Conservation (phyloP, 73 alveolate genomes). For the Uronychia binucleata region DNA sequence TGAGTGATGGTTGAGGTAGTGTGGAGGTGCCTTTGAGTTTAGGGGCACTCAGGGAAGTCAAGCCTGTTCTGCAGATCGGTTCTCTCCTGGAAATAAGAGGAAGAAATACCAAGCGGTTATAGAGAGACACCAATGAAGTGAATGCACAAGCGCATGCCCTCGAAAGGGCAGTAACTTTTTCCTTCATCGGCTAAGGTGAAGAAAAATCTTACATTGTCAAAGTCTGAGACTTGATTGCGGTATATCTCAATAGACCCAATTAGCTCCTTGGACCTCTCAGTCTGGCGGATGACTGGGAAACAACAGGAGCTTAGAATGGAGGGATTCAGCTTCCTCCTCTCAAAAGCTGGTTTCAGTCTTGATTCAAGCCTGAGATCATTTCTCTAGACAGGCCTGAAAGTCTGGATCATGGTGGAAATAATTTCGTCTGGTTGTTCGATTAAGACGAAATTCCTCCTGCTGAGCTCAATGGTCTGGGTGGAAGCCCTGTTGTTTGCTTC, state of each 20-base stretch:
- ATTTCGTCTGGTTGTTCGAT: not conserved
- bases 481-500: not conserved
- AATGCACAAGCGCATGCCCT: no score
- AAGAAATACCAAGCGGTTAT: no score
- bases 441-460: no score
- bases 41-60: no score
- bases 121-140: no score
- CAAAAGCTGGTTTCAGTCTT: not conserved
- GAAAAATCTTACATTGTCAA: not conserved
- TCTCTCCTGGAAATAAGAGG: no score
- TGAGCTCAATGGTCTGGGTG: no score
- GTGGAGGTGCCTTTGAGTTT: no score
- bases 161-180: no score
- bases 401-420: not conserved
- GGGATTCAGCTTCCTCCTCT: not conserved
- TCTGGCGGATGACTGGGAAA: not conserved
- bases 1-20: no score
- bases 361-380: not conserved
- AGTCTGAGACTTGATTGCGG: not conserved
- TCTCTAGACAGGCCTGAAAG: not conserved
- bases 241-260: not conserved
- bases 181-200: not conserved
- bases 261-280: not conserved
- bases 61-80: no score
- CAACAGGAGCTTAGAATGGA: not conserved